Evolutionary conservation across 2,329 filamentous ascomycete species (phyloP), one percentile per base, ranked within the genome.

Genomic region (Fusarium sp.): DNA sequence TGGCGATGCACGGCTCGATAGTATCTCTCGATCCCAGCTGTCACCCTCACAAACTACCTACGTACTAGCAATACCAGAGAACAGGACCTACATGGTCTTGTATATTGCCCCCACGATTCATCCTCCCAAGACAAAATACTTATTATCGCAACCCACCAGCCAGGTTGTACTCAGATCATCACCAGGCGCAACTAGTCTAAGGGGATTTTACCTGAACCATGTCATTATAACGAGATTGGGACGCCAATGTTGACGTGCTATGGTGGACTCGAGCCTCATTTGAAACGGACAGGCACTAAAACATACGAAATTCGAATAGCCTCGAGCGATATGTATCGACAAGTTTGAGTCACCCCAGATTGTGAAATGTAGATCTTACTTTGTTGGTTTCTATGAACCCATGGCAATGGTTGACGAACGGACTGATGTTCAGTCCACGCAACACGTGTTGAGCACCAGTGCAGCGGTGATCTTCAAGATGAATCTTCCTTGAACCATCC

Each of bases 351-450:
- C 65, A 42, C 58, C 66, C 70, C 50, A 58, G 70, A 53, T 58
- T 54, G 20, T 42, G 38, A 44, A 44, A 22, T 58, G 70, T 65
- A 68, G 70, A 73, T 73, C 70, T 71, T 73, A 57, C 67, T 73
- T 50, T 52, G 70, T 71, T 73, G 57, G 66, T 67, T 68, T 54
- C 41, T n/a, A 54, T n/a, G 47, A 57, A 71, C 57, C 70, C 70
- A 53, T 39, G 58, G 62, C 55, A 58, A 53, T 71, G 70, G 57
- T 68, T 56, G 25, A 67, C 46, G 58, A 46, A 62, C 49, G 52
- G 47, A 62, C 31, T 70, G 46, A 55, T n/a, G 56, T 53, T 73
- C 58, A 71, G 35, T 68, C 71, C 68, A 74, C 64, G 62, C 42
- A 52, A 71, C 71, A 73, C 71, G 67, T 72, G 71, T 54, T 56